Conservation (phyloP, 2,329 filamentous ascomycete genomes). For the Aspergillus pseudoviridinutans region DNA sequence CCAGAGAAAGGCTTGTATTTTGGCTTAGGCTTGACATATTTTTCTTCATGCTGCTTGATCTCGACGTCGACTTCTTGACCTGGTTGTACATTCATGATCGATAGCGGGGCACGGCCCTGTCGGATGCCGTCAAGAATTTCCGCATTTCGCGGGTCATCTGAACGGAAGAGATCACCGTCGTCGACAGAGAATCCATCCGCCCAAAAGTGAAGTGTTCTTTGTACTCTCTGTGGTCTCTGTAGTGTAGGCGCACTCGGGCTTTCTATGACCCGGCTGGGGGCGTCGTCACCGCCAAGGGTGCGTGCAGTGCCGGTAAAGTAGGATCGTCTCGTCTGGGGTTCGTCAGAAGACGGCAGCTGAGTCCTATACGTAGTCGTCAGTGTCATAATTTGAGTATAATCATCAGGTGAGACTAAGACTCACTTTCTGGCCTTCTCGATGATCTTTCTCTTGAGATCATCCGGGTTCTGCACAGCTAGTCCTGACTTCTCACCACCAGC, state of each 20-base stretch:
- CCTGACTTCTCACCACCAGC: constrained; percentile 65
- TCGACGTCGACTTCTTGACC: constrained; percentile 64
- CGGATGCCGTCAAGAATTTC: constrained; percentile 61
- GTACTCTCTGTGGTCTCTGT: constrained; percentile 48
- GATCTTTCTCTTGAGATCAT: constrained; percentile 51
- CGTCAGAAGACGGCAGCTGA: constrained; percentile 36
- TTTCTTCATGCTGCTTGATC: constrained; percentile 60
- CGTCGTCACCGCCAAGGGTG: constrained; percentile 63
- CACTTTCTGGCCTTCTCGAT: constrained; percentile 44
- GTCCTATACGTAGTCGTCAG: constrained; percentile 17
- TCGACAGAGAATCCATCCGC: constrained; percentile 63
- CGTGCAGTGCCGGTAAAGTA: constrained; percentile 58
- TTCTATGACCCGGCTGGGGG: constrained; percentile 54
- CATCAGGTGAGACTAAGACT: neutral
- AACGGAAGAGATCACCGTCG: constrained; percentile 60
- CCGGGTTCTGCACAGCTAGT: constrained; percentile 63
- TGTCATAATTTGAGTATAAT: neutral
- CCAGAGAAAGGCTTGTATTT: constrained; percentile 62
- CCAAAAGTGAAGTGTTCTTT: constrained; percentile 61
- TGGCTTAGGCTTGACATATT: constrained; percentile 60
- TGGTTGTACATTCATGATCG: constrained; percentile 59
- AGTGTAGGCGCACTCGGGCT: constrained; percentile 45
- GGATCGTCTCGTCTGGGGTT: constrained; percentile 39
- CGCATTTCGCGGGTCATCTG: constrained; percentile 60
- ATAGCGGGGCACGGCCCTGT: constrained; percentile 58